Base-by-base conservation (phyloP, 805 yeast genomes). In the Candida takata region DNA sequence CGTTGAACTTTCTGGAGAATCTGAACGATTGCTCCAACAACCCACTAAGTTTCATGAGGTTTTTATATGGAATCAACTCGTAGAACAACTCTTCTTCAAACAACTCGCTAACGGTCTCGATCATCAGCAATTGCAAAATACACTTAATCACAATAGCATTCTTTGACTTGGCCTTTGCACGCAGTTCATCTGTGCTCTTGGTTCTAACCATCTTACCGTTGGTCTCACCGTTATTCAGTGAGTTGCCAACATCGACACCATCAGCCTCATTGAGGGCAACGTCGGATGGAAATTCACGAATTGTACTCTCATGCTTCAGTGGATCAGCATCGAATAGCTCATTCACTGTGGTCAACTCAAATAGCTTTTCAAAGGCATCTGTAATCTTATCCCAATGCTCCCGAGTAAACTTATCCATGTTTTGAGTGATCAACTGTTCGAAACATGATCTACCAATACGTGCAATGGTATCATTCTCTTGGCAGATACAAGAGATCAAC, bases 381-480 rank as follows among this genome's bases (percentile, higher is more conserved):
- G 78, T 78, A 14, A 88, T 65, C 51, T 74, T 64, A 9, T 61
- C 62, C 99, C 99, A 92, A 48, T 94, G 90, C 6, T 61, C 61
- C 9, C 62, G 67, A 15, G 60, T 55, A 52, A 92, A 85, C 49
- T 75, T 77, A 8, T 59, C 48, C 45, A 79, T 73, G 54, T 92
- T 94, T 44, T 82, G 82, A n/a, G 79, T 61, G 38, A 92, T 70
- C 42, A 92, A 66, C 45, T 79, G 83, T 47, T 83, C 81, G 40
- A 92, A 68, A 56, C 98, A 88, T 8, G 90, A 76, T 51, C 94
- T 74, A 24, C 98, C 99, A 45, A 90, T 90, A 49, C 95, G 72
- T 0, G 97, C 94, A 49, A 94, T 87, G 0, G 97, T 88, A 52
- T 92, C 98, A 56, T 92, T 90, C 49, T 88, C 96, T 58, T 92